A percentile compares a stretch with the other conserved stretches of the same genome.
phyloP scores from a whole-genome alignment of 805 yeast genomes.

The Komagataella populi region DNA sequence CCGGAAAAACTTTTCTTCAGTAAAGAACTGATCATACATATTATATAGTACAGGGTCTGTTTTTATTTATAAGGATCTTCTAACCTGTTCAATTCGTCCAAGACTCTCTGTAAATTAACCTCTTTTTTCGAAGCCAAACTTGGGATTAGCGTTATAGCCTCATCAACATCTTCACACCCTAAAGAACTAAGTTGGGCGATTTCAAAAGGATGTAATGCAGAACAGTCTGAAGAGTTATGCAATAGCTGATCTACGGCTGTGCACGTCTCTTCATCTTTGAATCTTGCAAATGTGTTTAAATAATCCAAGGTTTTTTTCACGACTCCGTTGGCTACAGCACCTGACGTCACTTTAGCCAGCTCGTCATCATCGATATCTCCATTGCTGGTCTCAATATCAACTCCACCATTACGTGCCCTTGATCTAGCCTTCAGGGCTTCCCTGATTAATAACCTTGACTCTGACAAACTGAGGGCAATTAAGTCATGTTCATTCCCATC shows the following conservation, averaged over 20 bases:
- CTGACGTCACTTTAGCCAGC: constrained; percentile 35
- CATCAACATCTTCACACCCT: constrained; percentile 92
- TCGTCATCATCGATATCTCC: constrained; percentile 31
- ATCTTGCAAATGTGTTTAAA: constrained; percentile 73
- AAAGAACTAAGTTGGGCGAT: constrained; percentile 77
- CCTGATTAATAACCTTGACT: constrained; percentile 79
- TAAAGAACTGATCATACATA: not conserved
- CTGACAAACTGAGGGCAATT: constrained; percentile 78
- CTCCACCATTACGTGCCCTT: constrained; percentile 14
- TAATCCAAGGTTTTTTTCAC: constrained; percentile 86
- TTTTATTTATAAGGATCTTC: constrained; percentile 26
- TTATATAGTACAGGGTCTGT: not conserved
- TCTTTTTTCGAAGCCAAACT: constrained; percentile 77
- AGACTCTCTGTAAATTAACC: constrained; percentile 72
- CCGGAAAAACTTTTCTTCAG: constrained; percentile 43
- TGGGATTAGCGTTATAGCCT: constrained; percentile 89
- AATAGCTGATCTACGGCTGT: constrained; percentile 85
- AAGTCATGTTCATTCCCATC: constrained; percentile 67
- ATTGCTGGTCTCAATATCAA: constrained; percentile 27
- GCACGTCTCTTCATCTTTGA: constrained; percentile 84
- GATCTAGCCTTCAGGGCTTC: constrained; percentile 71
- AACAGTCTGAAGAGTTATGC: constrained; percentile 49
- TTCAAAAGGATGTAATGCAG: constrained; percentile 87
- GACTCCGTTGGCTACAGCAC: constrained; percentile 75
- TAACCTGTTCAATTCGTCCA: constrained; percentile 72